Evolutionary conservation across 1,284 basidiomycete species (phyloP).

Genomic region (Papiliotrema flavescens): DNA sequence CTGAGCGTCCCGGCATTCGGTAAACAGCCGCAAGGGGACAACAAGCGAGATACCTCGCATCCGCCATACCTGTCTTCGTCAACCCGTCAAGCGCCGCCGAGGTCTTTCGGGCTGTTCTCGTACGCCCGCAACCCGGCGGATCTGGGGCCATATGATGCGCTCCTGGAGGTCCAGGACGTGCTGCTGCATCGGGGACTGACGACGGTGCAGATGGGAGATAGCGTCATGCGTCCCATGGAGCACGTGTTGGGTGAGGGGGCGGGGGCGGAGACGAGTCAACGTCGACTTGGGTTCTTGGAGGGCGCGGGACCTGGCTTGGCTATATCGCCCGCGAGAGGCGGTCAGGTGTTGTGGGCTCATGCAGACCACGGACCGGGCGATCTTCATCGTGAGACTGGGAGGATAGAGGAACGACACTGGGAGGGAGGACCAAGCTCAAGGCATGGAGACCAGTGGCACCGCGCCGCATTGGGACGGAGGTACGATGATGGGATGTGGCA

Average conservation of each 20-base stretch:
- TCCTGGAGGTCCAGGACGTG: constrained; percentile 8
- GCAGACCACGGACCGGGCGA: not conserved
- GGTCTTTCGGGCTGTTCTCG: constrained; percentile 11
- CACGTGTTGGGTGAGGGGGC: too few species aligned
- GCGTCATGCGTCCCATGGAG: not conserved
- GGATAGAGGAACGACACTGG: not conserved
- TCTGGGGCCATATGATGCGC: constrained; percentile 9
- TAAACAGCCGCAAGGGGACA: not conserved
- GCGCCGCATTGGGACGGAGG: too few species aligned
- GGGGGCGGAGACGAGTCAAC: too few species aligned
- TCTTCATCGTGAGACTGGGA: not conserved
- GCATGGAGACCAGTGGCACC: too few species aligned
- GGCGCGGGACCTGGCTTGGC: too few species aligned
- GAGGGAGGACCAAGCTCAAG: too few species aligned
- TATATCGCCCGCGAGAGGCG: not conserved
- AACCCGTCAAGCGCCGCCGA: not conserved
- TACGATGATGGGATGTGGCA: too few species aligned
- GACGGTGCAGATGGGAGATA: not conserved
- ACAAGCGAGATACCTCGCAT: not conserved
- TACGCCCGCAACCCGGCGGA: constrained; percentile 9
- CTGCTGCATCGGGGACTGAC: constrained; percentile 9
- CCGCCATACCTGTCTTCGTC: constrained; percentile 11
- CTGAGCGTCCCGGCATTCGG: not conserved
- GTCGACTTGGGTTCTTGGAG: too few species aligned
- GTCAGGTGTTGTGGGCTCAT: constrained; percentile 10